These are phyloP conservation scores for Haematococcus lacustris DNA, from an alignment of 139 green algal genomes.

Conservation along the genomic window DNA sequence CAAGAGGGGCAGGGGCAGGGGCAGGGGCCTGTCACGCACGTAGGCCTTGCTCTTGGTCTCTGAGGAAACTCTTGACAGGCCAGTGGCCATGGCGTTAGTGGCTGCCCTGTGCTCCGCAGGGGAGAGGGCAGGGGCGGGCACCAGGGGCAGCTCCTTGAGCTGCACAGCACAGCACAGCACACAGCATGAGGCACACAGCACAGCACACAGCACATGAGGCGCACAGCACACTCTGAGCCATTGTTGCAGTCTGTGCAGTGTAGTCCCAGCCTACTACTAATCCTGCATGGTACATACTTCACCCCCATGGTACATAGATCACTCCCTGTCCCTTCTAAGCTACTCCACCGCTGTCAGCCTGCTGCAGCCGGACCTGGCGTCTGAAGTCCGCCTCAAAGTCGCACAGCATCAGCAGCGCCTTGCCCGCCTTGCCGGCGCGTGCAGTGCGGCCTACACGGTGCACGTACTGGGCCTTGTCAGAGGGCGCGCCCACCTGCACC, in stretches of 20 bases:
- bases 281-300: background rate
- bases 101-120: background rate
- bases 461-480: conserved; percentile 85
- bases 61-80: background rate
- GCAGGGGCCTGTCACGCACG: conserved; percentile 8
- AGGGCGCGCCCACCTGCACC: conserved; percentile 56
- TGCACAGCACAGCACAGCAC: background rate
- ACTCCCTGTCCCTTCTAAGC: background rate
- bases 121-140: background rate
- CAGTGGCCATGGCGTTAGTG: background rate
- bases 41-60: conserved; percentile 28
- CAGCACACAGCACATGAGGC: background rate
- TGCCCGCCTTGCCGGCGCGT: conserved; percentile 82
- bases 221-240: background rate
- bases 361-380: background rate
- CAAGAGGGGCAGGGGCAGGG: no score
- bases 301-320: no score
- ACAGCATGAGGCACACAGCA: background rate
- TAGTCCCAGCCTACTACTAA: background rate
- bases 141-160: conserved; percentile 8
- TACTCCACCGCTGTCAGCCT: background rate
- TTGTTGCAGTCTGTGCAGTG: background rate
- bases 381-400: conserved; percentile 33
- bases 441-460: conserved; percentile 93
- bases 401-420: conserved; percentile 84